Base-by-base conservation (phyloP, 2,329 filamentous ascomycete genomes). In the Thelonectria discophora region DNA sequence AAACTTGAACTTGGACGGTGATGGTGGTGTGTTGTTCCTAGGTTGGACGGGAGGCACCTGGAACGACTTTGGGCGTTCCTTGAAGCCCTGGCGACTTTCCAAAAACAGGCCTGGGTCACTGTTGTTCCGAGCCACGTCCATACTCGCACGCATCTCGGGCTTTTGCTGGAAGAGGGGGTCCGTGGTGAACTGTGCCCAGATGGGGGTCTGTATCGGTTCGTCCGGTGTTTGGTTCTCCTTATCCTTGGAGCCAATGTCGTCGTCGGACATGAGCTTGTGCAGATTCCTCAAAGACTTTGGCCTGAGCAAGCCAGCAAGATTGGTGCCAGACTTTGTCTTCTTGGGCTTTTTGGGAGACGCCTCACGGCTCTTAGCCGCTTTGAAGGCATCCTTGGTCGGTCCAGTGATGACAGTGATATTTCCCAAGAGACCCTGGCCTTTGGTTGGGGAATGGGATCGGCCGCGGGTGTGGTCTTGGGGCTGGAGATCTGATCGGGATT, bases 271-370 rank as follows among this genome's bases (percentile, higher is more conserved):
- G 48, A 81, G 72, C 60, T 82, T 83, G 64, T 86, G 85, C 21
- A 90, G 77, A 66, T 87, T 89, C 72, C 89, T 92, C 55, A 88
- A 83, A 10, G 92, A 93, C 74, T 90, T 93, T 61, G 88, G 87
- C 58, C 90, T 89, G 53, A 97, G 84, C 56, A 97, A 84, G 5
- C 85, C 88, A 1, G 88, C 87, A n/a, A 98, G 82, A 74, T 93
- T 96, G 32, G 91, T 91, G 3, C 91, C 86, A 0, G 94, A 97
- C 76, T 94, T 97, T 39, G 86, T 86, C 80, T 94, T 96, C 73
- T 90, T 90, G 24, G 87, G 86, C 72, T 90, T 91, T 60, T 82
- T 82, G 11, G 84, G 83, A 42, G 85, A 84, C 21, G 77, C 68
- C 53, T 84, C 82, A 62, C 77, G 75, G 39, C 76, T 76, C 67